These are phyloP conservation scores for Entelexis sorbosivorans DNA, from an alignment of 1,139 yeast species.

Conservation along the genomic window DNA sequence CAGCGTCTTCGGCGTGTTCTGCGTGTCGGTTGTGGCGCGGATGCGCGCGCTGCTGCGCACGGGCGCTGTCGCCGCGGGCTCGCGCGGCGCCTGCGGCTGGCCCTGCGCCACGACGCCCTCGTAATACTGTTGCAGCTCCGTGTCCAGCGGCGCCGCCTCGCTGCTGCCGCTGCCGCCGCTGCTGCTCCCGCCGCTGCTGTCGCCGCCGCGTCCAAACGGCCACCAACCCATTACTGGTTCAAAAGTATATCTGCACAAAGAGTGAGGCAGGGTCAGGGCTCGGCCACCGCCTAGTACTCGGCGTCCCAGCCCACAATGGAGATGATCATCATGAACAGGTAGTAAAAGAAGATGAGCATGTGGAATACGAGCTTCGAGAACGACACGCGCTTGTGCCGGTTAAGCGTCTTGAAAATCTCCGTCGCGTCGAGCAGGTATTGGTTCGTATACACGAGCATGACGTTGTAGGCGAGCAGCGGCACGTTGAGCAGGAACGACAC, in stretches of 20 bases:
- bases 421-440: conserved; percentile 92
- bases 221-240: conserved; percentile 12
- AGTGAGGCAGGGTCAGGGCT: conserved; percentile 1
- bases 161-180: neutral
- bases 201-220: conserved; percentile 6
- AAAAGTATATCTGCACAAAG: neutral
- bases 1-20: conserved; percentile 18
- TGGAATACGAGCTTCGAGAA: conserved; percentile 87
- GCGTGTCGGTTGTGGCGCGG: conserved; percentile 4
- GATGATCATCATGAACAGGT: conserved; percentile 92
- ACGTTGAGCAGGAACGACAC: conserved; percentile 73
- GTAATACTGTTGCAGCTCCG: conserved; percentile 14
- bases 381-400: conserved; percentile 85
- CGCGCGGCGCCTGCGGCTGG: neutral
- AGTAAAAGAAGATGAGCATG: conserved; percentile 84
- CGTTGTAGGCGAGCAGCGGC: conserved; percentile 58
- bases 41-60: conserved; percentile 8
- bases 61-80: neutral
- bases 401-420: conserved; percentile 89
- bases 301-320: conserved; percentile 55
- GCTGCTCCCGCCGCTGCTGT: neutral
- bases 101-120: conserved; percentile 2
- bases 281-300: neutral
- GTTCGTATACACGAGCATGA: conserved; percentile 50
- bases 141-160: conserved; percentile 8